Evolutionary conservation across 75 land plant genomes (phyloP), one percentile per base, ranked within the genome.

Genomic region (Selaginella moellendorffii): DNA sequence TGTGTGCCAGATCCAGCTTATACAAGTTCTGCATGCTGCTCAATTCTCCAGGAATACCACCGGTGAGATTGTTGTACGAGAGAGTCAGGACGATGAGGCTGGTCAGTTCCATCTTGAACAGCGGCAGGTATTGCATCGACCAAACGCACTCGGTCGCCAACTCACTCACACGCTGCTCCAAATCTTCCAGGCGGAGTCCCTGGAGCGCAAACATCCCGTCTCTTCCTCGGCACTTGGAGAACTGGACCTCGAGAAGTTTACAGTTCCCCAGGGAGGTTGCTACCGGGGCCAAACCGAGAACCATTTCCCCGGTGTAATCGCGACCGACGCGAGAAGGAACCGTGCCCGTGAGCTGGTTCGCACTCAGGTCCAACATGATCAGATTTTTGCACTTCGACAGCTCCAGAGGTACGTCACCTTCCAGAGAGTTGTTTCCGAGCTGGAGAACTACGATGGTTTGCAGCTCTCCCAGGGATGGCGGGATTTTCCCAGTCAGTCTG

Each of bases 1-100:
- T 88, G 52, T 63, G 83, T 78, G 90, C 85, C 54, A 88, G 63
- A 71, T 88, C 81, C 31, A 88, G 63, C 56, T 81, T 77, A 71
- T 85, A 86, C 46, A 88, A 63, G 62, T 75, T 81, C 62, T 54
- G 68, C 20, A 88, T 64, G 28, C 28, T 67, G 31, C 95, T 86
- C 64, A 88, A 78, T 70, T 80, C 86, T 22, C 78, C 54, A 42
- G 95, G 95, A 30, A 88, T 88, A n/a, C 17, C 63, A 25, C 90
- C 90, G 30, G 72, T 79, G 54, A 88, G 61, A 65, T 80, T 69
- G 70, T 88, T 88, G 36, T 81, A n/a, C n/a, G n/a, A n/a, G n/a
- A n/a, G n/a, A n/a, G n/a, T n/a, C n/a, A n/a, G n/a, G n/a, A n/a
- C n/a, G n/a, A n/a, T n/a, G n/a, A n/a, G n/a, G n/a, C n/a, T 73